Evolutionary conservation across 441 rosid species (phyloP), one percentile per base, ranked within the genome.

Genomic region (Populus hybrid): DNA sequence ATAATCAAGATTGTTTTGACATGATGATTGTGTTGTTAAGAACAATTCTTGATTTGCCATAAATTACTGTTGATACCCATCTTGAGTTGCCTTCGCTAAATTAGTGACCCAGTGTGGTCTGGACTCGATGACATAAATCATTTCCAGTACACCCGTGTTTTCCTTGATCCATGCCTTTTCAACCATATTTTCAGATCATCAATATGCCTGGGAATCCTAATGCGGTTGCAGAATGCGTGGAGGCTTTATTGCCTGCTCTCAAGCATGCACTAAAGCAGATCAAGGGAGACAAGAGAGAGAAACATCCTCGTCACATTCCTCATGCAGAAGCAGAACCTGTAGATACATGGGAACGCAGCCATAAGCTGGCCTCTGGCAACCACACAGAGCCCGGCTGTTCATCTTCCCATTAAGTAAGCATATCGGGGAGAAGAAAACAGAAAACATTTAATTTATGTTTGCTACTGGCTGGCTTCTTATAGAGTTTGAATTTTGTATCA

Each of bases 151-250:
- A 5, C 18, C n/a, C 0, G 10, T 10, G 10, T 5, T 50, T 68
- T 10, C 68, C 7, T 36, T 24, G 20, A 1, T 63, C 63, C 61
- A 65, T 57, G 4, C 28, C 24, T 9, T 16, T 53, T 57, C 40
- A n/a, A 20, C 12, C n/a, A n/a, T 74, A 79, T 64, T 14, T 74
- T 28, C 87, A 94, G 99, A 94, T 96, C 40, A 94, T 96, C 88
- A 94, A 94, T 87, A 93, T 93, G 99, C 98, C 98, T 4, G 98
- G 98, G 73, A 96, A 96, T 84, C 99, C 99, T 38, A 94, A 96
- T 73, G 98, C 98, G 0, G 97, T 86, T 26, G 96, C 91, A 0
- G 99, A 96, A 85, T 96, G 98, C 85, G 90, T 92, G 98, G 98
- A 93, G 77, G 96, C 99, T 26, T 80, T 96, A 82, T 71, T 96